Evolutionary conservation across 2,329 filamentous ascomycete species (phyloP), one percentile per base, ranked within the genome.

Genomic region (Alternaria ventricosa): DNA sequence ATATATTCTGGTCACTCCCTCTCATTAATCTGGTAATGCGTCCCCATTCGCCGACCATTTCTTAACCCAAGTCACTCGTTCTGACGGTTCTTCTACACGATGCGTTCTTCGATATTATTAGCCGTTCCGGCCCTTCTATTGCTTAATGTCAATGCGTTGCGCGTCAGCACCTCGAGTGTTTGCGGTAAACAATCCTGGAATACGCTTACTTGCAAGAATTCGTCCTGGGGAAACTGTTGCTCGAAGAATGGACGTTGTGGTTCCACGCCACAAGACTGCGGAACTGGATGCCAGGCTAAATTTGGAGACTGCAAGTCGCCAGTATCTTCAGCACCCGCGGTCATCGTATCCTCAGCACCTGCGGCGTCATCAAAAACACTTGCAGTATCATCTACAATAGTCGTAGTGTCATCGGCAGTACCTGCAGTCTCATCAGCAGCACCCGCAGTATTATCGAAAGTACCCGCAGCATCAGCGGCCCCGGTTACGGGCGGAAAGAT

Each of bases 231-330:
- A 47, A 57, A 49, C 20, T 57, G 55, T 47, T 57, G 55, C 44
- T 57, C 55, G 10, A 57, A 36, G 27, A 18, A 36, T 47, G 43
- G 55, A 25, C 45, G 43, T 47, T 57, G 55, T 36, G 55, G 55
- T 25, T 47, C 44, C 20, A 36, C 43, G 12, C 3, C 55, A 36
- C 18, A 33, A 20, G n/a, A 47, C 58, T 78, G 75, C 54, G 68
- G 67, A 25, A 66, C 65, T 11, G 72, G 71, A 8, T 79, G 75
- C 33, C 63, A 67, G 57, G 36, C n/a, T 33, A 60, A 27, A 13
- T 67, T 61, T 11, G 65, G 65, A 44, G 55, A 63, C 10, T 67
- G 65, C 57, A 51, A 60, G 13, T 25, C 5, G 13, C 30, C 55
- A 20, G 25, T 47, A 47, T 8, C 55, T 46, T 47, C 55, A 47